A percentile compares a stretch with the other conserved stretches of the same genome.
These are phyloP conservation scores for Citrus inodora DNA, from an alignment of 345 rosid species.

Conservation along the genomic window DNA sequence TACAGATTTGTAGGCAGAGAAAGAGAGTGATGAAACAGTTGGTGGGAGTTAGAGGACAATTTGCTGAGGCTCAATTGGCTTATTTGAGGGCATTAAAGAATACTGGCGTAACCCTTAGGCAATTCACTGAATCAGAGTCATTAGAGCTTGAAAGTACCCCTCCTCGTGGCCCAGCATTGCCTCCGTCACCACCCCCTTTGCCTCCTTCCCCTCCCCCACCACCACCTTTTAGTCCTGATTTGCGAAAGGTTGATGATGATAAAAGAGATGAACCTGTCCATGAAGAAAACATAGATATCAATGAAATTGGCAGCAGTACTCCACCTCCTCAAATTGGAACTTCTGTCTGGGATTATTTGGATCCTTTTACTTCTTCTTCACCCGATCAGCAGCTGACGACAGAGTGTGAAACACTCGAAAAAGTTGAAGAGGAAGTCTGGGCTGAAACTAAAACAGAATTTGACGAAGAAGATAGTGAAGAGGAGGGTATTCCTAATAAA, in stretches of 20 bases:
- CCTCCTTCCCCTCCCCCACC: conserved; percentile 81
- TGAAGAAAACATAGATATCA: conserved; percentile 40
- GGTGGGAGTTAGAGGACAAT: conserved; percentile 60
- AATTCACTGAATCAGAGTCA: conserved; percentile 82
- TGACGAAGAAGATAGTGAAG: conserved; percentile 57
- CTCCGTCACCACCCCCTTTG: conserved; percentile 49
- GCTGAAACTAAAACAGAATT: conserved; percentile 67
- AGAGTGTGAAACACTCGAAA: conserved; percentile 33
- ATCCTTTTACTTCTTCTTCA: conserved; percentile 36
- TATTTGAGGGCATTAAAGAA: conserved; percentile 83
- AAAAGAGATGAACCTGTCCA: conserved; percentile 27
- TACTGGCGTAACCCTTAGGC: conserved; percentile 85
- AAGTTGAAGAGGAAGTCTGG: conserved; percentile 58
- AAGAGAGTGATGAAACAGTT: conserved; percentile 79
- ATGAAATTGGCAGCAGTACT: conserved; percentile 29
- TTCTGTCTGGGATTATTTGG: conserved; percentile 54
- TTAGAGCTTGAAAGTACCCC: conserved; percentile 62
- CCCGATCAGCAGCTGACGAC: conserved; percentile 22
- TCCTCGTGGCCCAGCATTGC: conserved; percentile 27
- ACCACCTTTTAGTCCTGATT: conserved; percentile 66
- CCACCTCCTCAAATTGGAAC: conserved; percentile 40
- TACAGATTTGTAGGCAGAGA: conserved; percentile 68
- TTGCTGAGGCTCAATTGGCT: conserved; percentile 72
- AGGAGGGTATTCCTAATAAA: conserved; percentile 31
- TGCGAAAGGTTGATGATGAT: conserved; percentile 26